phyloP scores from a whole-genome alignment of 2,329 filamentous ascomycete genomes.

The Thelonectria discophora region DNA sequence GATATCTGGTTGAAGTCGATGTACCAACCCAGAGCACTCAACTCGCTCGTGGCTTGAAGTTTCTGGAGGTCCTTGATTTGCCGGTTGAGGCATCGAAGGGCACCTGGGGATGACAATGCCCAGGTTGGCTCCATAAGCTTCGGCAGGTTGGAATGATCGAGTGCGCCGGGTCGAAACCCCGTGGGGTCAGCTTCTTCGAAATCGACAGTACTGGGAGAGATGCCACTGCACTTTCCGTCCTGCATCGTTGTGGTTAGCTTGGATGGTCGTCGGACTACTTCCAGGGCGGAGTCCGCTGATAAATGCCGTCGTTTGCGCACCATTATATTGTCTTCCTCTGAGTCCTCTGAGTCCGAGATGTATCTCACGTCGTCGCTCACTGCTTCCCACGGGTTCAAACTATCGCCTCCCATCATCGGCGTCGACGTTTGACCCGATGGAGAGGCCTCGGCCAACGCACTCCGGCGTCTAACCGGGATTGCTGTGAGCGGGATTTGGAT shows the following conservation, averaged over 20 bases:
- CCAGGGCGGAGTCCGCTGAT: slow-evolving; percentile 35
- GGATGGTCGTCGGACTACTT: slow-evolving; percentile 20
- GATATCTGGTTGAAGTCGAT: slow-evolving; percentile 72
- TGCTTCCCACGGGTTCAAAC: slow-evolving; percentile 1
- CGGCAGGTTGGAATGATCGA: slow-evolving; percentile 70
- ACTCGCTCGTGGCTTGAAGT: slow-evolving; percentile 67
- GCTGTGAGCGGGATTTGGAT: slow-evolving; percentile 43
- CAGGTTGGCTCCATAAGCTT: slow-evolving; percentile 59
- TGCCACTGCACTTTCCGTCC: background rate
- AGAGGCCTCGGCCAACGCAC: slow-evolving; percentile 4
- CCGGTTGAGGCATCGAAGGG: slow-evolving; percentile 38
- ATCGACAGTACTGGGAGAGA: too few relatives aligned
- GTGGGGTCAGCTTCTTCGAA: slow-evolving; percentile 34
- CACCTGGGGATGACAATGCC: slow-evolving; percentile 41
- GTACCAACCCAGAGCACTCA: slow-evolving; percentile 82
- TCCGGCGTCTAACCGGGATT: slow-evolving; percentile 36
- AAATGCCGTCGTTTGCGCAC: slow-evolving; percentile 34
- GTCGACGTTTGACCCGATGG: background rate
- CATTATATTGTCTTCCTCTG: slow-evolving; percentile 10
- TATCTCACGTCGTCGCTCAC: slow-evolving; percentile 30
- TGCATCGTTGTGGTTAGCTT: slow-evolving; percentile 32
- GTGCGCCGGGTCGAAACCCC: slow-evolving; percentile 70
- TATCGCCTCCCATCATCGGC: background rate
- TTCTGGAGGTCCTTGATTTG: slow-evolving; percentile 72
- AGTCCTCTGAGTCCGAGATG: slow-evolving; percentile 37